Evolutionary conservation across 176 grass and related monocot species (phyloP), one percentile per base, ranked within the genome.

Genomic region (maize (Zea mays)): DNA sequence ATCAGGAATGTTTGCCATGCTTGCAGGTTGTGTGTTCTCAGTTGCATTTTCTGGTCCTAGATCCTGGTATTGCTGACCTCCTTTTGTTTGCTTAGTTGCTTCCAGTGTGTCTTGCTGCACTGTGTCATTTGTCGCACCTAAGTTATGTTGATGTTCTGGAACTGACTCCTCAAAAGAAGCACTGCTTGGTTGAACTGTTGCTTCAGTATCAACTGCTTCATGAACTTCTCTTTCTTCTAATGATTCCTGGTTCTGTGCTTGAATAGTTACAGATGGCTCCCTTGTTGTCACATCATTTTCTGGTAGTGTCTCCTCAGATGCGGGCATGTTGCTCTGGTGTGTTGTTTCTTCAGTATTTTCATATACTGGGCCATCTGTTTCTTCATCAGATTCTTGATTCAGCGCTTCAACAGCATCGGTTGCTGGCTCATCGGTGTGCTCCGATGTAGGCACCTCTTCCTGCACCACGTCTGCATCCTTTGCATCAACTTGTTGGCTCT

Each of bases 311-410:
- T 83, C 44, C 70, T 81, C 44, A 62, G 61, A 59, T 50, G 45
- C 27, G 8, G 36, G 33, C 51, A 69, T 65, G 42, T 61, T 74
- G 11, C 75, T 88, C 62, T 63, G 14, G 14, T 79, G 8, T 8
- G 54, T 36, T 33, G 37, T 79, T 74, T 74, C 62, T 78, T 83
- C 62, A 38, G 13, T 51, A 37, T 62, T 74, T 83, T 39, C 62
- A 55, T 8, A 6, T 9, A 68, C 44, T 38, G 49, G 12, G 16
- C 15, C 81, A 70, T 62, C 68, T 8, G 27, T 69, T 39, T 84
- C 62, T 88, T 71, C 65, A 65, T 46, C 34, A 62, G 48, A 40
- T 76, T 88, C 76, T 84, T 84, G 56, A 36, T 80, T 64, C 41
- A 79, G 13, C 39, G n/a, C 75, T 82, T 86, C 57, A 21, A 80